Evolutionary conservation across 2,329 filamentous ascomycete genomes (phyloP), one percentile per base, ranked within the genome.

Genomic region (Aureobasidium leucospermi): DNA sequence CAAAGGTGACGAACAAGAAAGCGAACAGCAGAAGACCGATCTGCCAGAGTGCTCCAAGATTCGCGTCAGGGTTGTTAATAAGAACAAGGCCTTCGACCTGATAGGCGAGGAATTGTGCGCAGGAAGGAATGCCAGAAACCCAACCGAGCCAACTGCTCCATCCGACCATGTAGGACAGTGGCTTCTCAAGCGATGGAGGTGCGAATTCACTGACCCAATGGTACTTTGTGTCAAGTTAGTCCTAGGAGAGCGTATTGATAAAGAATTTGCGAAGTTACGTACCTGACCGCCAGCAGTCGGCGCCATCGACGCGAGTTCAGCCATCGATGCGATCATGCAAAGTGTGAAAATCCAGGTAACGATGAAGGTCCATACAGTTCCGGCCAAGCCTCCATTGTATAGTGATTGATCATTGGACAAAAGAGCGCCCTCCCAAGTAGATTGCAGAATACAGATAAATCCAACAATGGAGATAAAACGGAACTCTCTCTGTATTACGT

Each of bases 361-460:
- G 23, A 62, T 52, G n/a, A 55, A 60, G 34, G 36, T 56, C 58
- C 53, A 62, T 16, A 60, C 56, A 10, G 53, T 43, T 5, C 61
- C 61, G n/a, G 61, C 61, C 15, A 52, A 36, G 16, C 61, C 61
- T 13, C 61, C 61, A 34, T 62, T 59, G 46, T 52, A n/a, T 10
- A 59, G 23, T 5, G 47, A 43, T 36, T 59, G 42, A 4, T 13
- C 15, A 39, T 59, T 59, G 23, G 58, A 60, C 15, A 62, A 23
- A 6, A 62, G 58, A 16, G 60, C 49, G 29, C 75, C 74, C 66
- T 83, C 81, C 81, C 81, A 84, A 0, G 81, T 81, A 51, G 77
- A 76, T 64, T 81, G 76, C 38, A 81, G 72, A 23, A 79, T 78
- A 62, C 78, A 78, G n/a, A 77, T 76, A 61, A 82, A 81, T 6